A percentile compares a stretch with the other conserved stretches of the same genome.
Evolutionary conservation across 164 flowering plant species (phyloP).

Genomic region (Vitis labrusca): DNA sequence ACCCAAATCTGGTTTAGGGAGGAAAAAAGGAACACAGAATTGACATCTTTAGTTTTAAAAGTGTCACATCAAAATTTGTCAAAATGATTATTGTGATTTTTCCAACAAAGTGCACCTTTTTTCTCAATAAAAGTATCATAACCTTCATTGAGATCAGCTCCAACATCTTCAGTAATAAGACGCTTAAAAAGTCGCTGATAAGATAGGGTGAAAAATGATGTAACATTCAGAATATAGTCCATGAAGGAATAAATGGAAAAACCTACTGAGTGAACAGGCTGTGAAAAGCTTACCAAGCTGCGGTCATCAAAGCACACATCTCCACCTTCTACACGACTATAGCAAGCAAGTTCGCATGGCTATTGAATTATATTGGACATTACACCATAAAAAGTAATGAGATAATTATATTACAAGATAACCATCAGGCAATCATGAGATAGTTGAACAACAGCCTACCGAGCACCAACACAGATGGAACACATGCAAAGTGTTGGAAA

Average conservation of each 20-base stretch:
- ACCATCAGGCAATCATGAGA: too few species aligned
- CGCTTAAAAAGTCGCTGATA: constrained; percentile 88
- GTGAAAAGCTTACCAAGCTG: constrained; percentile 63
- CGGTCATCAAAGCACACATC: constrained; percentile 90
- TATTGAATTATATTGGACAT: constrained; percentile 23
- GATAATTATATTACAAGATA: too few species aligned
- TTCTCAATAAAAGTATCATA: constrained; percentile 77
- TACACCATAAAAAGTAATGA: constrained; percentile 1
- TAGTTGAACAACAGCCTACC: too few species aligned
- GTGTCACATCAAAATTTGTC: too few species aligned
- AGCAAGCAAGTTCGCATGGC: constrained; percentile 95
- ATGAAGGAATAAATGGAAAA: background rate
- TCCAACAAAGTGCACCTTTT: constrained; percentile 47
- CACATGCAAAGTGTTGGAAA: too few species aligned
- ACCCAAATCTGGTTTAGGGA: constrained; percentile 63
- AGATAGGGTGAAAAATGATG: constrained; percentile 12
- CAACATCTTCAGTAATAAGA: constrained; percentile 73
- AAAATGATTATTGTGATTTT: background rate
- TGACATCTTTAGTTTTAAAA: constrained; percentile 3
- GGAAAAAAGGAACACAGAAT: constrained; percentile 14
- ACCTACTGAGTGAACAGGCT: background rate
- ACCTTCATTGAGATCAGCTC: constrained; percentile 90
- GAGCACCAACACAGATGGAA: too few species aligned
- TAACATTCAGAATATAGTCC: background rate
- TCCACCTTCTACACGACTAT: constrained; percentile 90